Conservation (phyloP, 331 rosid species). For the Prunus yedoensis region DNA sequence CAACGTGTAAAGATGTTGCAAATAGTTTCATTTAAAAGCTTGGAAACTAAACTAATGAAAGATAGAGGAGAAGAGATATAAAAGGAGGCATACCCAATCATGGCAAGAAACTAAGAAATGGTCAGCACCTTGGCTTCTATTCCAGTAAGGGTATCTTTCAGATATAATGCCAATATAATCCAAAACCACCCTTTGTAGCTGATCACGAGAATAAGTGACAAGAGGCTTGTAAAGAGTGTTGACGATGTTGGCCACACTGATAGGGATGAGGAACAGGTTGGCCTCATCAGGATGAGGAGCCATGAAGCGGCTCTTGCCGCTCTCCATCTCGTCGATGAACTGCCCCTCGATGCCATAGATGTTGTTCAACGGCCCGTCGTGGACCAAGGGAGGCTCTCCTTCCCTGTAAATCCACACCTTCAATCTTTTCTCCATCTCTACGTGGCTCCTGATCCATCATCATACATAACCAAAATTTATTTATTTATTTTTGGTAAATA, state of each 20-base stretch:
- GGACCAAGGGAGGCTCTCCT: constrained; percentile 63
- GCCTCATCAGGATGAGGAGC: constrained; percentile 65
- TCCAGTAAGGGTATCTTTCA: constrained; percentile 58
- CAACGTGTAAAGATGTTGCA: neutral
- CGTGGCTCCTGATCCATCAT: constrained; percentile 48
- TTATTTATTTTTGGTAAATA: neutral
- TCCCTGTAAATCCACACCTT: constrained; percentile 73
- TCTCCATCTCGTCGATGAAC: constrained; percentile 56
- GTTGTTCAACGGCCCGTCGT: constrained; percentile 51
- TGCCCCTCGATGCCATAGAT: constrained; percentile 73
- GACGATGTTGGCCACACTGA: constrained; percentile 51
- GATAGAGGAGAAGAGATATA: neutral
- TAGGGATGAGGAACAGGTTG: constrained; percentile 57
- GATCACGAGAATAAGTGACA: constrained; percentile 43
- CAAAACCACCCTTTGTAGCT: constrained; percentile 34
- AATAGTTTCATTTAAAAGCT: neutral
- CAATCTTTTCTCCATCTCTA: constrained; percentile 77
- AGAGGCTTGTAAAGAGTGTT: constrained; percentile 47
- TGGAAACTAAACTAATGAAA: neutral
- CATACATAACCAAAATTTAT: neutral
- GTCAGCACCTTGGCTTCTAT: constrained; percentile 63
- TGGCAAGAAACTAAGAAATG: constrained; percentile 79
- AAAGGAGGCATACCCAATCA: constrained; percentile 56
- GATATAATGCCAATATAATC: constrained; percentile 56
- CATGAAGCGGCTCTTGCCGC: constrained; percentile 35